A percentile compares a stretch with the other conserved stretches of the same genome.
These are phyloP conservation scores for Flammula alnicola DNA, from an alignment of 1,284 basidiomycete species.

Conservation along the genomic window DNA sequence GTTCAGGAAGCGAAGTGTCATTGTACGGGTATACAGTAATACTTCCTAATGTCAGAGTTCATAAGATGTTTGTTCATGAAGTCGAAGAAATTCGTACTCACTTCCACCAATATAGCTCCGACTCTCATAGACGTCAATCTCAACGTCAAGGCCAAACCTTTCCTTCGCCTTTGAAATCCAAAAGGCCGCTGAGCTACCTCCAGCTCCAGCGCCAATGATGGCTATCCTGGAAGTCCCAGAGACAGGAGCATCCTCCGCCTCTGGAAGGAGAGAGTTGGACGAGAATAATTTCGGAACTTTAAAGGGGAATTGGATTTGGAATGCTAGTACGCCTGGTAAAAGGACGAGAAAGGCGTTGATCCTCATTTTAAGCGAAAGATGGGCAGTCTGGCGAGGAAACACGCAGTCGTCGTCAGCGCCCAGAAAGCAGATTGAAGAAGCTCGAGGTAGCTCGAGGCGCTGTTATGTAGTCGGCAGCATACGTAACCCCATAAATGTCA, in stretches of 20 bases:
- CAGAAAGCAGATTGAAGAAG: background rate
- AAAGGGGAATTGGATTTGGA: constrained; percentile 66
- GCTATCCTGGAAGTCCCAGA: constrained; percentile 58
- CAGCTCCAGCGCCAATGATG: constrained; percentile 89
- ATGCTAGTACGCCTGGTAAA: constrained; percentile 42
- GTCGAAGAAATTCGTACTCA: constrained; percentile 46
- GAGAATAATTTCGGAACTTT: constrained; percentile 51
- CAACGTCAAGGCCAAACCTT: constrained; percentile 65
- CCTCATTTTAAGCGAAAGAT: constrained; percentile 28
- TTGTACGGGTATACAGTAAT: constrained; percentile 80
- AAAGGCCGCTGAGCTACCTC: constrained; percentile 85
- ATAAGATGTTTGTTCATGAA: constrained; percentile 10
- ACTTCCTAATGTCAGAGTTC: constrained; percentile 54
- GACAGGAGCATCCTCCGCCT: constrained; percentile 22
- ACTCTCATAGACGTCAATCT: constrained; percentile 85
- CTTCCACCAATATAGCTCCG: constrained; percentile 81
- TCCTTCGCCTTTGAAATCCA: constrained; percentile 82
- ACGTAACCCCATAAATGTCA: constrained; percentile 12
- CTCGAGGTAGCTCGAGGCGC: background rate
- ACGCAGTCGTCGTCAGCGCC: background rate
- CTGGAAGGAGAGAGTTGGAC: constrained; percentile 24
- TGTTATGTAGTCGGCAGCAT: constrained; percentile 1
- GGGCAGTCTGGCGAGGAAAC: background rate
- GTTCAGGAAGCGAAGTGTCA: constrained; percentile 60
- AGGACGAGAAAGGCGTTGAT: constrained; percentile 36